phyloP scores from a whole-genome alignment of 495 filamentous ascomycete genomes.

The Lindgomyces ingoldianus region DNA sequence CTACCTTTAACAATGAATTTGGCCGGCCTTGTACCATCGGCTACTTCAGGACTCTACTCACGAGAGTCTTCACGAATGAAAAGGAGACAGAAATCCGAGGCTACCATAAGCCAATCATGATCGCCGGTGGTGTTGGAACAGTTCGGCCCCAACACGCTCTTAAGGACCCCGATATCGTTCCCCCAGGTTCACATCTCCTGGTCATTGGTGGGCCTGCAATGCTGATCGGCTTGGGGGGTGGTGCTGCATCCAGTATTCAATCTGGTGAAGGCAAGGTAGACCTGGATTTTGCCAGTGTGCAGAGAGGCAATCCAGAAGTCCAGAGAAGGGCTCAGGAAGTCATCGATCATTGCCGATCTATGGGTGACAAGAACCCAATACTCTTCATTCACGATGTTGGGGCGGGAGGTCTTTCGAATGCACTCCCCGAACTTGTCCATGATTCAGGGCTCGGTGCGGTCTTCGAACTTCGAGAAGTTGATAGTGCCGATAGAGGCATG shows the following conservation, averaged over 20 bases:
- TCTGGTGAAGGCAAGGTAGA: conserved; percentile 87
- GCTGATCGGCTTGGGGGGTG: conserved; percentile 94
- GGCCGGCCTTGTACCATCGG: conserved; percentile 88
- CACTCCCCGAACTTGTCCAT: conserved; percentile 85
- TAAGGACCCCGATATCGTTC: conserved; percentile 74
- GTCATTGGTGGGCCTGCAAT: conserved; percentile 95
- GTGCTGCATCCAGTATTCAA: conserved; percentile 86
- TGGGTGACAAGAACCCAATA: conserved; percentile 84
- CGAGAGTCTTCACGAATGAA: conserved; percentile 60
- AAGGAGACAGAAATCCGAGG: conserved; percentile 73
- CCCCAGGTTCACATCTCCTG: conserved; percentile 80
- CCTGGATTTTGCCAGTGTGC: conserved; percentile 93
- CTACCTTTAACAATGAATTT: conserved; percentile 97
- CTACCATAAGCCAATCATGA: conserved; percentile 99
- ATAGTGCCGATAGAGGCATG: conserved; percentile 86
- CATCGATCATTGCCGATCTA: conserved; percentile 85
- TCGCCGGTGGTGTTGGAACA: conserved; percentile 94
- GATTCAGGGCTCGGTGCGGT: conserved; percentile 85
- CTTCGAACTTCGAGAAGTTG: conserved; percentile 89
- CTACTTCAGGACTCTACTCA: conserved; percentile 85
- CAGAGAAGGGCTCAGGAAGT: conserved; percentile 94
- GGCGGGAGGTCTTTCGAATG: conserved; percentile 92
- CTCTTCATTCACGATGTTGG: conserved; percentile 97
- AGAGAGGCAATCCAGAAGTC: conserved; percentile 92
- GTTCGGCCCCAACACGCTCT: conserved; percentile 90